Evolutionary conservation across 1,284 basidiomycete species (phyloP).

Genomic region (Tylopilus sp.): DNA sequence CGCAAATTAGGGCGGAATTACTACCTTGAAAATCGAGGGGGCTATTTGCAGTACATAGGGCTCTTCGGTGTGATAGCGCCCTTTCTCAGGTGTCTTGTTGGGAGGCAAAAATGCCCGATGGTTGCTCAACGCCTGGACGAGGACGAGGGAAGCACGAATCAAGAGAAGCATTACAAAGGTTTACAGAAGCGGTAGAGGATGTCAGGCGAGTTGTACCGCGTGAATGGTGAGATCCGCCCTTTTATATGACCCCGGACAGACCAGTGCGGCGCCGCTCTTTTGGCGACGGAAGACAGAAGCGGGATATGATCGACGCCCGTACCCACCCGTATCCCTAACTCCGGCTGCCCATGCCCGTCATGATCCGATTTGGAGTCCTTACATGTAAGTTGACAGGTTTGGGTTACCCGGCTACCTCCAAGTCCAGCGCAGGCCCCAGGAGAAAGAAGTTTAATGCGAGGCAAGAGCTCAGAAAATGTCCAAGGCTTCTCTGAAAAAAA

Average conservation of each 20-base stretch:
- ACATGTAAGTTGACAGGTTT: not conserved
- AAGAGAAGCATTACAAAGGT: slow-evolving; percentile 39
- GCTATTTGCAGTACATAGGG: slow-evolving; percentile 54
- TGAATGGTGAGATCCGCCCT: not conserved
- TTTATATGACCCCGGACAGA: slow-evolving; percentile 16
- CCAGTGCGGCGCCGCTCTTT: slow-evolving; percentile 1
- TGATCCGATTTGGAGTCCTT: slow-evolving; percentile 2
- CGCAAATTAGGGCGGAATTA: not conserved
- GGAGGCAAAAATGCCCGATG: slow-evolving; percentile 57
- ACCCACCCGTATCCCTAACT: not conserved
- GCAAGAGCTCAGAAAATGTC: not conserved
- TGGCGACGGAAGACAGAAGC: slow-evolving; percentile 3
- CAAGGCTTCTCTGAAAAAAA: too few species aligned
- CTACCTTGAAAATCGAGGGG: slow-evolving; percentile 53
- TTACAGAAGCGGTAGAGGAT: not conserved
- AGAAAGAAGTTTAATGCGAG: not conserved
- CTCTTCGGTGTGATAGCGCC: slow-evolving; percentile 53
- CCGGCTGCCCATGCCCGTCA: slow-evolving; percentile 6
- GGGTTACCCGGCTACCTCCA: not conserved
- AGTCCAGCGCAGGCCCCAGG: not conserved
- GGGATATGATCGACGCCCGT: slow-evolving; percentile 7
- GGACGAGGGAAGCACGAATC: slow-evolving; percentile 43
- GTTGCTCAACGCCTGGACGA: slow-evolving; percentile 49
- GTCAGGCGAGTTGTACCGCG: not conserved
- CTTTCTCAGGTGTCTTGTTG: slow-evolving; percentile 50